Base-by-base conservation (phyloP, 2,329 filamentous ascomycete species). In the Neonectria punicea region DNA sequence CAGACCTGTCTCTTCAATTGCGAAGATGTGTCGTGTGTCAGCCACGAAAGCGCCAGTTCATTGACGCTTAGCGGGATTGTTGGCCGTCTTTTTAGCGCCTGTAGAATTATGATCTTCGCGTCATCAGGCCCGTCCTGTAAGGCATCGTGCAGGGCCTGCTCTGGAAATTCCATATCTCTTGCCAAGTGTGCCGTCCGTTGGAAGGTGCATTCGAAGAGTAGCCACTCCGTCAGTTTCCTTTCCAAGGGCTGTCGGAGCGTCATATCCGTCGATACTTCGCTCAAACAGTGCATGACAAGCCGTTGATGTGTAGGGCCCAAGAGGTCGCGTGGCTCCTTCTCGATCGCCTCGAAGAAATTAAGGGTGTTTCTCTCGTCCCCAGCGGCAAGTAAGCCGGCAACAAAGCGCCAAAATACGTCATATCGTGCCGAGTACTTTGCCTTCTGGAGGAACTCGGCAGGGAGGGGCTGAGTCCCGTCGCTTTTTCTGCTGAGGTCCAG, bases 381-480 rank as follows among this genome's bases (percentile, higher is more conserved):
- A 28, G 58, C 36, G n/a, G 70, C 44, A 36, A 82, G 70, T n/a
- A 82, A 63, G n/a, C 81, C 80, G 5, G 76, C 65, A 36, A 80
- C 77, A 71, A 83, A 83, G 18, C 80, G 76, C 81, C 80, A 83
- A 3, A 83, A 65, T 3, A 83, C 74, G 57, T 81, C 75, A 65
- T 80, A 83, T 34, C 76, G 76, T 22, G 68, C 36, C 30, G 70
- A 71, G 67, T 83, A 83, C 66, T 83, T 83, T 11, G 80, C 25
- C 55, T 73, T 49, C 30, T 58, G 66, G 32, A 83, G 69, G 59
- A 80, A 81, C 3, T 53, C 60, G 9, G 7, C 18, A 34, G 71
- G 54, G 25, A 25, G 25, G 25, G 2, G 25, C 25, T 25, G 25
- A 6, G 25, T 25, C 25, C 5, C 5, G 25, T 5, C 5, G 25